Evolutionary conservation across 345 rosid genomes (phyloP).

Genomic region (Heritiera fomes): DNA sequence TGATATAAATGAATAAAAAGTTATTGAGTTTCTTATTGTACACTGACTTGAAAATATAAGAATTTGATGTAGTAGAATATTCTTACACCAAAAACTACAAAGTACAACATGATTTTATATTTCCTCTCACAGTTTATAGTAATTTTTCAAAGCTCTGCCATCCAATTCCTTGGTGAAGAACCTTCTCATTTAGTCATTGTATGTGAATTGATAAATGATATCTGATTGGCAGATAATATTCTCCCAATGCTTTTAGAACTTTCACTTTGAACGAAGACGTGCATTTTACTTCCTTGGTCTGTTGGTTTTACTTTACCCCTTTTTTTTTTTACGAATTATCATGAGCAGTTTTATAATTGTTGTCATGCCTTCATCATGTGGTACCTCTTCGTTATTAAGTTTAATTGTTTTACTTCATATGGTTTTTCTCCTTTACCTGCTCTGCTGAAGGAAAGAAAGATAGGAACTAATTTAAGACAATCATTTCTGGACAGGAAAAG

Average conservation of each 20-base stretch:
- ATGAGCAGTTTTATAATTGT: not conserved
- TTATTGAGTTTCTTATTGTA: not conserved
- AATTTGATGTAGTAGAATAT: no score
- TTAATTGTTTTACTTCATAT: conserved; percentile 1
- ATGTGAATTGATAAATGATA: conserved; percentile 27
- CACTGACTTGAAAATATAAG: not conserved
- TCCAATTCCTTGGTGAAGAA: conserved; percentile 48
- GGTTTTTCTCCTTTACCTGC: conserved; percentile 7
- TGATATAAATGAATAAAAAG: no score
- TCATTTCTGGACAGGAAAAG: no score
- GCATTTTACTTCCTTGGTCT: not conserved
- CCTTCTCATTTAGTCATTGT: conserved; percentile 34
- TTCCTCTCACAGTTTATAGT: conserved; percentile 32
- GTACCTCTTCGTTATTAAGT: not conserved
- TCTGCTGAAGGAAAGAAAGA: no score
- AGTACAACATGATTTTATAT: not conserved
- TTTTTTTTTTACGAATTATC: conserved; percentile 16
- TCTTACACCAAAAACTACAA: not conserved
- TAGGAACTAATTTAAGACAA: no score
- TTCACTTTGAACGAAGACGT: not conserved
- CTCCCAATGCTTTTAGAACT: conserved; percentile 9
- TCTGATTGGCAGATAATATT: not conserved
- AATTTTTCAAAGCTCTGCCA: conserved; percentile 40
- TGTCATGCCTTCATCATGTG: not conserved
- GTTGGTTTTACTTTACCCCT: not conserved